Evolutionary conservation across 371 early-diverging fungal genomes (phyloP).

Genomic region (Mortierella sp.): DNA sequence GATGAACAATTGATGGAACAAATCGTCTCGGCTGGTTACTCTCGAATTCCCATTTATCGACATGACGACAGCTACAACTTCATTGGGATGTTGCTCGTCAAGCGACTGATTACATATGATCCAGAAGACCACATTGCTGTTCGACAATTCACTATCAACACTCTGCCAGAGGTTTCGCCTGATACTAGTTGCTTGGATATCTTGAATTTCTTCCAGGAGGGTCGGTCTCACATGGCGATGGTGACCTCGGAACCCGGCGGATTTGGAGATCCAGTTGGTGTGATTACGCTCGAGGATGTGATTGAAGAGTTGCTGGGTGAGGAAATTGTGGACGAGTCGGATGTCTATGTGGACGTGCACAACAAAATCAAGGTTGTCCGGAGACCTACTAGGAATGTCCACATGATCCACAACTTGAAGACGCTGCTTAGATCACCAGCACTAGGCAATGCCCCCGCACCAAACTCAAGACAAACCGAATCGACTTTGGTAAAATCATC

Average conservation of each 20-base stretch:
- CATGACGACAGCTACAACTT: slow-evolving; percentile 74
- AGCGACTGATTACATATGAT: slow-evolving; percentile 86
- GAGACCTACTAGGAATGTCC: slow-evolving; percentile 33
- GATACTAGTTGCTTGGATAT: slow-evolving; percentile 90
- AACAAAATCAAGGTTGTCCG: slow-evolving; percentile 56
- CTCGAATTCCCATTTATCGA: slow-evolving; percentile 89
- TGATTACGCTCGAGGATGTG: slow-evolving; percentile 96
- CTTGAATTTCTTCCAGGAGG: slow-evolving; percentile 94
- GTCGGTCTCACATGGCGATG: slow-evolving; percentile 86
- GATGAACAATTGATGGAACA: slow-evolving; percentile 76
- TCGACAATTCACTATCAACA: slow-evolving; percentile 73
- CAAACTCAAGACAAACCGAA: slow-evolving; percentile 16
- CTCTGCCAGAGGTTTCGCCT: slow-evolving; percentile 79
- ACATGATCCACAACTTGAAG: slow-evolving; percentile 47
- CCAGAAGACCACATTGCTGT: slow-evolving; percentile 86
- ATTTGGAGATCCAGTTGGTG: slow-evolving; percentile 78
- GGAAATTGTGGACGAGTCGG: slow-evolving; percentile 96
- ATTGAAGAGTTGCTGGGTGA: slow-evolving; percentile 96
- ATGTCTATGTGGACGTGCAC: slow-evolving; percentile 88
- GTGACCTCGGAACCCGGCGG: slow-evolving; percentile 72
- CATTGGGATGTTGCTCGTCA: slow-evolving; percentile 91
- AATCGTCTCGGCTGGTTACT: slow-evolving; percentile 89
- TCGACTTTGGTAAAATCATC: too few relatives aligned
- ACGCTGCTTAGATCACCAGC: slow-evolving; percentile 38
- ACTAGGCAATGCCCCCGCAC: slow-evolving; percentile 22